These are phyloP conservation scores for Triangularia verruculosa DNA, from an alignment of 2,329 filamentous ascomycete species.

Conservation along the genomic window DNA sequence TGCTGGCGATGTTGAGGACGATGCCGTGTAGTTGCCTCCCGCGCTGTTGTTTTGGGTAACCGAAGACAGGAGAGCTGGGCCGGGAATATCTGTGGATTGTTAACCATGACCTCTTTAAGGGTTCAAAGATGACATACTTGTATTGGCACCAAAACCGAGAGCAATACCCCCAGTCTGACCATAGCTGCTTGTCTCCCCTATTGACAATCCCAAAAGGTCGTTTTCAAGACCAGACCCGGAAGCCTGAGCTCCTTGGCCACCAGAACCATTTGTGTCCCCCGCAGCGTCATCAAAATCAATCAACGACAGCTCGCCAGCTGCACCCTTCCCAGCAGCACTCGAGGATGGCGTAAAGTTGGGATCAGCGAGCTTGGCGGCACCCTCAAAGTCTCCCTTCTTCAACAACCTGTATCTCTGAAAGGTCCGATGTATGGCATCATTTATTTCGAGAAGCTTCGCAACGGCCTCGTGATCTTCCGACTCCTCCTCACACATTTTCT, in stretches of 20 bases:
- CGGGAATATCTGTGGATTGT: conserved; percentile 55
- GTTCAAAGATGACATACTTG: conserved; percentile 48
- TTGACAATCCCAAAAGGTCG: conserved; percentile 83
- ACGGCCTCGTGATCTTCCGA: conserved; percentile 96
- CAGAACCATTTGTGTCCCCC: conserved; percentile 50
- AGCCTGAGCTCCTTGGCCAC: conserved; percentile 36
- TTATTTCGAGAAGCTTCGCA: conserved; percentile 92
- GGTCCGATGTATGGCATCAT: conserved; percentile 96
- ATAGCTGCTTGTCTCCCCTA: conserved; percentile 64
- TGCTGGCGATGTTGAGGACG: conserved; percentile 25
- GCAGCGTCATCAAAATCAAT: conserved; percentile 81
- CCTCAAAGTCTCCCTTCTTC: conserved; percentile 90
- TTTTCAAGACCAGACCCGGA: conserved; percentile 64
- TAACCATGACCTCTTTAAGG: conserved; percentile 21
- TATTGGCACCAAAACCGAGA: conserved; percentile 71
- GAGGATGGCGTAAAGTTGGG: conserved; percentile 63
- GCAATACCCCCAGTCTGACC: conserved; percentile 79
- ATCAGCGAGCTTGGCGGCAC: conserved; percentile 76
- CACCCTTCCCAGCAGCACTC: conserved; percentile 61
- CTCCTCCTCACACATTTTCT: conserved; percentile 99
- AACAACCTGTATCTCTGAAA: conserved; percentile 93
- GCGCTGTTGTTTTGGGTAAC: conserved; percentile 60
- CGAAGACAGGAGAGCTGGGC: conserved; percentile 62
- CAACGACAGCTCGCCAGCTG: conserved; percentile 74
- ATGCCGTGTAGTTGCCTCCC: conserved; percentile 42